phyloP scores from a whole-genome alignment of 139 green algal genomes.

The Coelastrella sp. region DNA sequence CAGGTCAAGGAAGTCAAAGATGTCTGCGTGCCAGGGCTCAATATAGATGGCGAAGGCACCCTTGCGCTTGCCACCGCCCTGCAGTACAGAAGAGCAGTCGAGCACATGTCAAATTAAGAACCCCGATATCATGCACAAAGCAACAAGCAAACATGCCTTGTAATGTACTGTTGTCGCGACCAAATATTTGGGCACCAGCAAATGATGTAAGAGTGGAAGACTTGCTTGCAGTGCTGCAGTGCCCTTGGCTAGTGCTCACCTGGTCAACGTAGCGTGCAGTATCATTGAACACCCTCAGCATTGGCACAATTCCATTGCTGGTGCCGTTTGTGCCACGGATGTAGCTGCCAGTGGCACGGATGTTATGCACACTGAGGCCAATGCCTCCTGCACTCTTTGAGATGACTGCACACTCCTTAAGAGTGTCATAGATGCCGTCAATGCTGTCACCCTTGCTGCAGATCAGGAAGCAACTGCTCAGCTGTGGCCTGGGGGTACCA shows the following conservation, averaged over 20 bases:
- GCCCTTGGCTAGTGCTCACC: not conserved
- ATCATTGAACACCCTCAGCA: conserved; percentile 99
- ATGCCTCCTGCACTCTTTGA: conserved; percentile 97
- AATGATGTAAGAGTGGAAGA: too few species aligned
- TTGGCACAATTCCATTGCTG: conserved; percentile 98
- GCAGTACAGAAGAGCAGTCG: not conserved
- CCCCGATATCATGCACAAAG: too few species aligned
- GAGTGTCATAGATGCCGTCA: conserved; percentile 99
- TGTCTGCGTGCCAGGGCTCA: conserved; percentile 98
- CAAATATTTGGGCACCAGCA: too few species aligned
- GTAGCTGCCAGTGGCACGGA: conserved; percentile 92
- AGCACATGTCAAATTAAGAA: too few species aligned
- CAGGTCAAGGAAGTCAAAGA: conserved; percentile 99
- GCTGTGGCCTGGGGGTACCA: conserved; percentile 93
- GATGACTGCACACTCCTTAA: conserved; percentile 99
- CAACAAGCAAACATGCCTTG: too few species aligned
- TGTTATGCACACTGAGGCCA: conserved; percentile 97
- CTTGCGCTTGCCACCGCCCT: conserved; percentile 99
- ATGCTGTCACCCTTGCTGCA: conserved; percentile 93
- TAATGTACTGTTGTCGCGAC: too few species aligned
- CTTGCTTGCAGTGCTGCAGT: too few species aligned
- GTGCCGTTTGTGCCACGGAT: conserved; percentile 99
- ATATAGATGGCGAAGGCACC: conserved; percentile 98
- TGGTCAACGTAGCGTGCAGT: conserved; percentile 89
- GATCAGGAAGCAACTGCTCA: conserved; percentile 97